Evolutionary conservation across 768 basidiomycete genomes (phyloP).

Genomic region (Hydnum rufescens): DNA sequence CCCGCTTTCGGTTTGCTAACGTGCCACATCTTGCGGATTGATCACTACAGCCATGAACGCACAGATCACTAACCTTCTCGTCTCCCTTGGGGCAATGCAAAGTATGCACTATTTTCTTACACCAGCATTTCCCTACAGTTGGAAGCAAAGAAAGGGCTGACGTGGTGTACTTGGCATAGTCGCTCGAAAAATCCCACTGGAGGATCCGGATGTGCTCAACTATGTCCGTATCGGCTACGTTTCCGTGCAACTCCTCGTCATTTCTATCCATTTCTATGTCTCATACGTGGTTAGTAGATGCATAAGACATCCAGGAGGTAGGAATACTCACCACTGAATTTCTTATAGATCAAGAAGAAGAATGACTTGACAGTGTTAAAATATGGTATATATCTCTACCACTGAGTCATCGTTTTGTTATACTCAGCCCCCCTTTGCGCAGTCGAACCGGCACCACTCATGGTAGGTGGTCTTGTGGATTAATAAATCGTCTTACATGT

Average conservation of each 20-base stretch:
- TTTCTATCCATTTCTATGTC: slow-evolving; percentile 64
- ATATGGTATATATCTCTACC: slow-evolving; percentile 51
- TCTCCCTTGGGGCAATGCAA: slow-evolving; percentile 91
- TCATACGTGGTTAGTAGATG: slow-evolving; percentile 19
- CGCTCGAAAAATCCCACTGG: slow-evolving; percentile 78
- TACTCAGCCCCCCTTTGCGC: not conserved
- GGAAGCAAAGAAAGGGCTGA: not conserved
- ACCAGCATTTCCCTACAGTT: not conserved
- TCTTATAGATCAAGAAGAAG: slow-evolving; percentile 65
- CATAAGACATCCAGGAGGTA: not conserved
- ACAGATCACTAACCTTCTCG: slow-evolving; percentile 59
- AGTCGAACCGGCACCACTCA: not conserved
- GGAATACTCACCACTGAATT: not conserved
- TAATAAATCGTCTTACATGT: no score
- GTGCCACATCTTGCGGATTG: not conserved
- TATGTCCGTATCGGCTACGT: slow-evolving; percentile 78
- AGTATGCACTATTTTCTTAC: slow-evolving; percentile 22
- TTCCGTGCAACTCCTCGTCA: slow-evolving; percentile 43
- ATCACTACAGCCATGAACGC: slow-evolving; percentile 33
- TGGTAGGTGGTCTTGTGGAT: not conserved
- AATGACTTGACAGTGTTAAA: slow-evolving; percentile 93
- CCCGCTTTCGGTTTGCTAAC: not conserved
- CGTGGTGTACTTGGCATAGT: slow-evolving; percentile 26
- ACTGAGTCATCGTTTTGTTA: not conserved
- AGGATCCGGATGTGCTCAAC: slow-evolving; percentile 61